These are phyloP conservation scores for Vickermania ingenoplastis DNA, from an alignment of 208 protist species.

Conservation along the genomic window DNA sequence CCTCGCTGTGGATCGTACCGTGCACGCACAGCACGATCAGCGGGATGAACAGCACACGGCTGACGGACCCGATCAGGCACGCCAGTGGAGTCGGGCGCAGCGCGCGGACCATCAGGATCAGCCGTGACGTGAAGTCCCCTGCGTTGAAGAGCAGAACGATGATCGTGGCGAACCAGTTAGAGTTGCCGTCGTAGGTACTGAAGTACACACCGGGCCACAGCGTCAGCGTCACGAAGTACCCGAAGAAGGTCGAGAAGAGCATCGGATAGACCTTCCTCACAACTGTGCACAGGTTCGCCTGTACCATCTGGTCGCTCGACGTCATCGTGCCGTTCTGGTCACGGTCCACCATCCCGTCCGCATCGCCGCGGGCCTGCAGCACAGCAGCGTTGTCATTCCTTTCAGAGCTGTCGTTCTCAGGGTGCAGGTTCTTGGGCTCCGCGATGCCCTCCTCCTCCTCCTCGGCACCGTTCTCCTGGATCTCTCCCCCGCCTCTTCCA, in stretches of 20 bases:
- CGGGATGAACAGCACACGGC: slow-evolving; percentile 15
- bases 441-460: too few relatives aligned
- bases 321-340: too few relatives aligned
- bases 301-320: slow-evolving; percentile 16
- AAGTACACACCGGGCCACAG: slow-evolving; percentile 28
- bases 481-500: background rate
- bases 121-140: slow-evolving; percentile 20
- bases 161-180: slow-evolving; percentile 20
- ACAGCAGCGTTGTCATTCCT: too few relatives aligned
- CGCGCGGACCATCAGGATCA: slow-evolving; percentile 8
- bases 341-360: too few relatives aligned
- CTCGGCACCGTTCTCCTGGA: too few relatives aligned
- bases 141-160: slow-evolving; percentile 25
- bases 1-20: too few relatives aligned
- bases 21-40: too few relatives aligned
- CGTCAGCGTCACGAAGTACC: slow-evolving; percentile 17
- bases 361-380: too few relatives aligned
- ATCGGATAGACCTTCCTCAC: slow-evolving; percentile 15
- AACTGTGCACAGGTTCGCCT: slow-evolving; percentile 9
- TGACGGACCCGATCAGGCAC: slow-evolving; percentile 12
- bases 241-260: slow-evolving; percentile 19
- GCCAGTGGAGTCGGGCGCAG: slow-evolving; percentile 6
- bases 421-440: too few relatives aligned
- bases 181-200: background rate
- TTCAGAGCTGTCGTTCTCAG: too few relatives aligned